Base-by-base conservation (phyloP, 371 early-diverging fungal species). In the Chytridium lagenaria region DNA sequence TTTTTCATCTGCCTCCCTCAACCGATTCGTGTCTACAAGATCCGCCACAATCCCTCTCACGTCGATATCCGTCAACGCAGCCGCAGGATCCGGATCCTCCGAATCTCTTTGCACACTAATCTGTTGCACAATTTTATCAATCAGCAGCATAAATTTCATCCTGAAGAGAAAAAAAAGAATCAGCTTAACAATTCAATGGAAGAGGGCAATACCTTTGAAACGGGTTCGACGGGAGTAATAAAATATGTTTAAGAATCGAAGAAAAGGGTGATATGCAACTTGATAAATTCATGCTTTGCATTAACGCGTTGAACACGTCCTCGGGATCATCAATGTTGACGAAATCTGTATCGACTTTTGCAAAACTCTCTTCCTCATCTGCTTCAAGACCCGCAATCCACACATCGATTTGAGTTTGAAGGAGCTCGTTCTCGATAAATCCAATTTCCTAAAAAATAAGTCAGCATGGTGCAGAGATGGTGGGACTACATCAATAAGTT, bases 331-430 rank as follows among this genome's bases (percentile, higher is more conserved):
- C 78, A 74, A 77, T 39, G 55, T 80, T 76, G 57, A 74, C 19
- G 0, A 23, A 68, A 16, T 70, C 74, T n/a, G 69, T 68, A 61
- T 72, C 76, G 30, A 79, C 30, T 28, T 72, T 65, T 39, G 55
- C 31, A 55, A 74, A 79, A 15, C 70, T 28, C 38, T 84, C 79
- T 50, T 78, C 77, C 64, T 84, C 84, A 44, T 85, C 85, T 0
- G 80, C 71, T 61, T 85, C 85, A 22, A 84, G 72, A 0, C 74
- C 76, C 0, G 80, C 80, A 51, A 82, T 76, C 73, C 76, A 85
- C 1, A 85, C 82, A 66, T 85, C 84, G 63, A 85, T 85, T 68
- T 85, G 83, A 1, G 82, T 84, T 67, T 84, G 84, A 22, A 85
- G 71, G 0, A 84, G 72, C 16, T 85, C 84, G 59, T 85, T 85